These are phyloP conservation scores for Kandelia obovata DNA, from an alignment of 345 rosid genomes.

Conservation along the genomic window DNA sequence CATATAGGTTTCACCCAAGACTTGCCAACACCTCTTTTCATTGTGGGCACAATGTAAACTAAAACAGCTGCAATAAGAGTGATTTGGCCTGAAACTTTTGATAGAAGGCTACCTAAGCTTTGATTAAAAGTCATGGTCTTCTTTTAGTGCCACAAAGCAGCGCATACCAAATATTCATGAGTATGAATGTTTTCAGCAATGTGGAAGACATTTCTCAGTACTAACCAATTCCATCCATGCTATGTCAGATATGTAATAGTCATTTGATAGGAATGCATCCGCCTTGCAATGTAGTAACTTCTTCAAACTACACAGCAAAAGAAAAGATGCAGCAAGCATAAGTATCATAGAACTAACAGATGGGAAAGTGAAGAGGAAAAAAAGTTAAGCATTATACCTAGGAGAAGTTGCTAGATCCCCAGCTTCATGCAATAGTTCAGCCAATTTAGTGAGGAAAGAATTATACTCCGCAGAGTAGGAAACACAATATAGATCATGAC, in stretches of 20 bases:
- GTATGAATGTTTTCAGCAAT: not conserved
- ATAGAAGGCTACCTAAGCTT: too few relatives aligned
- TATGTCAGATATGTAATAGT: slow-evolving; percentile 82
- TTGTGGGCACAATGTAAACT: too few relatives aligned
- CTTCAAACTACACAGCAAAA: slow-evolving; percentile 60
- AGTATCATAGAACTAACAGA: not conserved
- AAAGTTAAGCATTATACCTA: slow-evolving; percentile 45
- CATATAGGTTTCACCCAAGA: too few relatives aligned
- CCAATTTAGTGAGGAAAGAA: slow-evolving; percentile 53
- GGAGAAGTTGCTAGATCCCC: slow-evolving; percentile 65
- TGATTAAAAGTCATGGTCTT: not conserved
- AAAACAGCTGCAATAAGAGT: too few relatives aligned
- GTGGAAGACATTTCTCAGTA: not conserved
- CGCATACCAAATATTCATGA: not conserved
- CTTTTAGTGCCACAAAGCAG: not conserved
- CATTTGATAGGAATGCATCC: slow-evolving; percentile 82
- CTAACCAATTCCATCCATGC: slow-evolving; percentile 99
- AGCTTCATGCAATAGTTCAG: slow-evolving; percentile 78
- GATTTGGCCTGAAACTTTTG: too few relatives aligned
- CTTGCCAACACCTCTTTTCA: too few relatives aligned
- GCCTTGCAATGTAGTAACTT: slow-evolving; percentile 83
- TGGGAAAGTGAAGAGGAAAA: slow-evolving; percentile 3
- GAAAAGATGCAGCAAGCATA: slow-evolving; percentile 20
- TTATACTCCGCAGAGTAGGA: slow-evolving; percentile 71
- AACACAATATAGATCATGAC: slow-evolving; percentile 49